Percentiles rank a stretch among this genome's conserved stretches.
Conservation (phyloP, 2,329 filamentous ascomycete genomes). For the Penicillium brasilianum region DNA sequence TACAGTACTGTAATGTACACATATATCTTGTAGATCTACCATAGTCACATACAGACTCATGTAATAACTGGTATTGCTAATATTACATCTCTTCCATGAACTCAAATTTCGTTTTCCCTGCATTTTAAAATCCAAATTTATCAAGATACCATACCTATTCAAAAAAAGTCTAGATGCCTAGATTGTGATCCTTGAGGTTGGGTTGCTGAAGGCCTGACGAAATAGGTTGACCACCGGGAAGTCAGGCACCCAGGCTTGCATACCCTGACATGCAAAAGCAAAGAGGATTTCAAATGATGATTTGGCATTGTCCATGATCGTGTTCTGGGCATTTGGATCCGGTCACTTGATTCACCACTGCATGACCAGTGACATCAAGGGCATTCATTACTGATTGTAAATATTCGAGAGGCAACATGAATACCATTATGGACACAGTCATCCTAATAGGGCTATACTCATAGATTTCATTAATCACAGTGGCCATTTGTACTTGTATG, state of each 20-base stretch:
- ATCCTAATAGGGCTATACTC: no score
- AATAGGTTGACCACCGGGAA: conserved; percentile 3
- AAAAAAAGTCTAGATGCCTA: background rate
- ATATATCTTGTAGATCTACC: background rate
- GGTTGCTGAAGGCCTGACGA: conserved; percentile 15
- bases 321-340: background rate
- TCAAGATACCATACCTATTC: background rate
- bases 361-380: background rate
- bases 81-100: background rate
- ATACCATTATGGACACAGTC: no score
- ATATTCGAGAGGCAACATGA: background rate
- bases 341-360: background rate
- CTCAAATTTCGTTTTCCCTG: background rate
- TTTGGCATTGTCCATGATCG: background rate
- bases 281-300: background rate
- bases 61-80: background rate
- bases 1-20: background rate
- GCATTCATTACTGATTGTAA: background rate
- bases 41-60: background rate
- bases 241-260: conserved; percentile 28
- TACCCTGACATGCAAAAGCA: conserved; percentile 11
- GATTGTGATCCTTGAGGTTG: background rate
- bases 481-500: no score
- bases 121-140: background rate
- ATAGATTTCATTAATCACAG: no score